These are phyloP conservation scores for Adansonia digitata DNA, from an alignment of 345 rosid genomes.

Conservation along the genomic window DNA sequence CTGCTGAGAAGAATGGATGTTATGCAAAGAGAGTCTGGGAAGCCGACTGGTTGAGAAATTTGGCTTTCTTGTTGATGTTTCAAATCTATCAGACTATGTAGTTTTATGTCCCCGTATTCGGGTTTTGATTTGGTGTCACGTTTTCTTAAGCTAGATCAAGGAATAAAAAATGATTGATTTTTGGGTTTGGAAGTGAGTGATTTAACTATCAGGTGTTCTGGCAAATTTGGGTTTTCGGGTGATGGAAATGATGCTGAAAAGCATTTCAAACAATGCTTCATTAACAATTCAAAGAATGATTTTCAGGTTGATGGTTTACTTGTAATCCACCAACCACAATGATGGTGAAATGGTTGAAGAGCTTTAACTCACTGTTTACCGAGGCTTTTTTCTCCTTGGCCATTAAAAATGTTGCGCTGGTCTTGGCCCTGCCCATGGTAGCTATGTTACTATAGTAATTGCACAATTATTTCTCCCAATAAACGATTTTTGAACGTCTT, in stretches of 20 bases:
- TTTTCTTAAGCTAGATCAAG: neutral
- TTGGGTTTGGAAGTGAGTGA: neutral
- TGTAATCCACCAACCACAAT: neutral
- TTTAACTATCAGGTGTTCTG: neutral
- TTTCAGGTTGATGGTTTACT: neutral
- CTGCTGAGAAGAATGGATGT: neutral
- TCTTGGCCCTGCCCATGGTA: too few relatives aligned
- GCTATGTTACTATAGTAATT: too few relatives aligned
- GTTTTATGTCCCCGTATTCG: neutral
- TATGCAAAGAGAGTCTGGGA: neutral
- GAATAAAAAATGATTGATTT: neutral
- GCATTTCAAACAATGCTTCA: neutral
- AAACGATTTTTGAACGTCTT: too few relatives aligned
- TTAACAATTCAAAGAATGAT: neutral
- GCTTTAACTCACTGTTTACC: neutral
- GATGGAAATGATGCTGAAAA: neutral
- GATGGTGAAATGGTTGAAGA: neutral
- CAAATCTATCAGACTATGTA: neutral
- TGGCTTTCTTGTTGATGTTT: constrained; percentile 9
- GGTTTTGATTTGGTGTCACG: neutral
- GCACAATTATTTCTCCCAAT: too few relatives aligned
- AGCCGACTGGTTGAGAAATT: neutral
- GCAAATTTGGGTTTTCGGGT: neutral
- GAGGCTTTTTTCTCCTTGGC: too few relatives aligned
- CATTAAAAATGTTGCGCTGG: neutral